These are phyloP conservation scores for Apiotrichum montevideense DNA, from an alignment of 1,284 basidiomycete species.

Conservation along the genomic window DNA sequence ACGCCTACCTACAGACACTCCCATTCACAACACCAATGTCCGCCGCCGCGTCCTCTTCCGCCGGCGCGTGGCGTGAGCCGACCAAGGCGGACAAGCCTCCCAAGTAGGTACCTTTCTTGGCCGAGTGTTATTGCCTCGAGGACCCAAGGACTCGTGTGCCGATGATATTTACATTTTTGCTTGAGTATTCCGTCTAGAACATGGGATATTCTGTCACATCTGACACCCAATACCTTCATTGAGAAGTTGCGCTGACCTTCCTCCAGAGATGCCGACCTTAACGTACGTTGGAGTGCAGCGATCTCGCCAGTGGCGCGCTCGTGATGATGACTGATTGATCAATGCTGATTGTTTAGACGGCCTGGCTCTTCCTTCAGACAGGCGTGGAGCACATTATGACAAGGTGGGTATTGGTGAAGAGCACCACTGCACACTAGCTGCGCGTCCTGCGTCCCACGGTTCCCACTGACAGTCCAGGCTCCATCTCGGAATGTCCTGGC, in stretches of 20 bases:
- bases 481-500: conserved; percentile 81
- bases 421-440: too few relatives aligned
- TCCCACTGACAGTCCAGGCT: conserved; percentile 48
- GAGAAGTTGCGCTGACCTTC: too few relatives aligned
- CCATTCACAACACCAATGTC: conserved; percentile 5
- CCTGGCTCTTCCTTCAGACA: conserved; percentile 80
- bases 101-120: conserved; percentile 25
- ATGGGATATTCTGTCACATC: too few relatives aligned
- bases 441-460: too few relatives aligned
- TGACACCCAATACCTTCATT: too few relatives aligned
- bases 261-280: conserved; percentile 29
- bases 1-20: not conserved
- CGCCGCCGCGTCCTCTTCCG: conserved; percentile 5
- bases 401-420: conserved; percentile 37
- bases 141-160: not conserved
- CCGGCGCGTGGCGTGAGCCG: conserved; percentile 17
- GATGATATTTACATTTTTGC: not conserved
- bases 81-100: conserved; percentile 30
- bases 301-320: not conserved
- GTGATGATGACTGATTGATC: not conserved
- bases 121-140: too few relatives aligned
- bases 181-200: too few relatives aligned
- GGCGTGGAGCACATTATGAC: conserved; percentile 94
- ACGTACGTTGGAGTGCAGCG: conserved; percentile 8
- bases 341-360: conserved; percentile 52